Base-by-base conservation (phyloP, 2,329 filamentous ascomycete genomes). In the Cladosporium velox region DNA sequence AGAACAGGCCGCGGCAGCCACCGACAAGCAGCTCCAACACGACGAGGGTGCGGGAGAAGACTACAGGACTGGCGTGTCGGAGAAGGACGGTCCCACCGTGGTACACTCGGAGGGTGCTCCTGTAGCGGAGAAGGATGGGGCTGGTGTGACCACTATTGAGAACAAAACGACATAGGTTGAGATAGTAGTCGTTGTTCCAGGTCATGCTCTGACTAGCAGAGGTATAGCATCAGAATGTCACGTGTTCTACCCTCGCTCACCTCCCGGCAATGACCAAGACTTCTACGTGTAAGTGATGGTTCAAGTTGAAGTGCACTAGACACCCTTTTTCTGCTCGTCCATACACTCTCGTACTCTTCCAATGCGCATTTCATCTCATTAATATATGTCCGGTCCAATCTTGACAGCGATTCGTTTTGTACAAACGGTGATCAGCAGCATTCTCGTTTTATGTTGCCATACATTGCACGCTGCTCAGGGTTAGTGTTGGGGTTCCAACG, bases 1-100 rank as follows among this genome's bases (percentile, higher is more conserved):
- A 65, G 47, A 21, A 4, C 24, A 52, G 41, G 63, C 63, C 5
- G 57, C 63, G 8, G 55, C 55, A 28, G 63, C 54, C 8, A 59
- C 63, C 6, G 55, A 65, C 24, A 65, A 65, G 55, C 63, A 65
- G 41, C 35, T 65, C 32, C 63, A 65, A 15, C 41, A 57, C n/a
- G 55, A 60, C 12, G 15, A 30, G 6, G 52, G 10, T 34, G 52
- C 8, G 18, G 52, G 10, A 21, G 38, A 28, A 14, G 47, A 38
- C 11, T 24, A 35, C 21, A 34, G 34, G 21, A 54, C 54, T 26
- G 52, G 52, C 11, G 47, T 59, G 14, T n/a, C 32, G 35, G 28
- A 52, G 35, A 58, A 55, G 61, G 52, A 58, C 24, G 41, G 41
- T 3, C 41, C 41, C 11, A n/a, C 41, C 3, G 41, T 47, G 41